Evolutionary conservation across 2,329 filamentous ascomycete genomes (phyloP).

Genomic region (Stachybotrys chartarum): DNA sequence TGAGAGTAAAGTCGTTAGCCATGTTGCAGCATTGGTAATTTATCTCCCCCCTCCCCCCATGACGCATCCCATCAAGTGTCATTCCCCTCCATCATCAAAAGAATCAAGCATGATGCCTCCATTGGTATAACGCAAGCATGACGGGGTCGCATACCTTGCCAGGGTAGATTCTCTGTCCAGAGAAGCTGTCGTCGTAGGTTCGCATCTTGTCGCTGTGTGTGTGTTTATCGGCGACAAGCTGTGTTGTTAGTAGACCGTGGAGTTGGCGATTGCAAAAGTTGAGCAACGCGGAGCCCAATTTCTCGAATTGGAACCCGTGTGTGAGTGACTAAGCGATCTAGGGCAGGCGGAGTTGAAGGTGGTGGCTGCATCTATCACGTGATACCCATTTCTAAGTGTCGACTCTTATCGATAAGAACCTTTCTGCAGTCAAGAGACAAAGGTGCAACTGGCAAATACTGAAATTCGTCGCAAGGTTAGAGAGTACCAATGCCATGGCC

Average conservation of each 20-base stretch:
- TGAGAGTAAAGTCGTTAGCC: conserved; percentile 20
- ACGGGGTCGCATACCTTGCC: conserved; percentile 48
- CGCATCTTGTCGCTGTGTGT: conserved; percentile 48
- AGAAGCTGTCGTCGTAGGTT: conserved; percentile 61
- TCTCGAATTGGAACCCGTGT: conserved; percentile 32
- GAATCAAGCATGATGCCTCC: conserved; percentile 3
- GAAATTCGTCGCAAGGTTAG: neutral
- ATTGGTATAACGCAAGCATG: conserved; percentile 11
- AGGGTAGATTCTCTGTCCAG: conserved; percentile 60
- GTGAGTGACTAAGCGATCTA: conserved; percentile 33
- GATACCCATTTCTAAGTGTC: neutral
- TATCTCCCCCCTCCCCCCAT: neutral
- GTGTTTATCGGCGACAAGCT: conserved; percentile 32
- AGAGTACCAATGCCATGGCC: no score
- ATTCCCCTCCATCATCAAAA: conserved; percentile 3
- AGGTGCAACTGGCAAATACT: neutral
- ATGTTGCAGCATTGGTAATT: conserved; percentile 4
- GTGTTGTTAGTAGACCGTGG: conserved; percentile 30
- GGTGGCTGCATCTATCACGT: neutral
- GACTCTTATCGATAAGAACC: neutral
- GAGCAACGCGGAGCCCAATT: conserved; percentile 28
- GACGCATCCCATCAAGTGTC: neutral
- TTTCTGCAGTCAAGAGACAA: no score
- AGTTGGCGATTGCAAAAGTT: conserved; percentile 30
- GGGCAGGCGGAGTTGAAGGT: conserved; percentile 23